These are phyloP conservation scores for Mitragyna speciosa DNA, from an alignment of 257 asterid species.

Conservation along the genomic window DNA sequence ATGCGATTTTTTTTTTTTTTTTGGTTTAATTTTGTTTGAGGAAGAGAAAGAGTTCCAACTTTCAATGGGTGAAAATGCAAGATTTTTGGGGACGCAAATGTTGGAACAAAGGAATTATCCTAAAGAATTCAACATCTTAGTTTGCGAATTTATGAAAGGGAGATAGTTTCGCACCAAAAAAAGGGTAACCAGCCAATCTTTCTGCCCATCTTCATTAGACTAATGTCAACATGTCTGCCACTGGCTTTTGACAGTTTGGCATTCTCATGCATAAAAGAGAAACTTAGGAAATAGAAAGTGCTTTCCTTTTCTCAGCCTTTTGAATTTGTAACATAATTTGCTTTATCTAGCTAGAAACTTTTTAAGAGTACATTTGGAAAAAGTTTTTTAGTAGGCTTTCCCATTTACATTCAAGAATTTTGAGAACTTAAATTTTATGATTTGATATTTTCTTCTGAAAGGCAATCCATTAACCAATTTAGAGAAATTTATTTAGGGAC, in stretches of 20 bases:
- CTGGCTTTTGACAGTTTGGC: background rate
- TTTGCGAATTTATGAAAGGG: conserved; percentile 29
- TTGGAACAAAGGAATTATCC: background rate
- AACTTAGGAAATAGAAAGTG: background rate
- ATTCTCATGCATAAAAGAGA: background rate
- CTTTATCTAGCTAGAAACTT: background rate
- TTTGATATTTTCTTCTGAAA: background rate
- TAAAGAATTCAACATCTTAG: background rate
- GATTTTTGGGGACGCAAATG: background rate
- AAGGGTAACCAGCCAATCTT: conserved; percentile 30
- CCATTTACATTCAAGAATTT: too few species aligned
- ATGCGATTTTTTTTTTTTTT: background rate
- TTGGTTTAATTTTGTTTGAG: background rate
- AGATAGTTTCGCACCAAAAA: conserved; percentile 50
- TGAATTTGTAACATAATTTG: background rate
- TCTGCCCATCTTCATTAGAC: background rate
- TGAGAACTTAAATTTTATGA: background rate
- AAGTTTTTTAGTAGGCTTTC: too few species aligned
- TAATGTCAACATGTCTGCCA: background rate
- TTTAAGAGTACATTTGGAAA: too few species aligned
- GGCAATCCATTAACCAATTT: background rate
- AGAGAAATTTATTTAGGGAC: background rate
- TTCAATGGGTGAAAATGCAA: conserved; percentile 11
- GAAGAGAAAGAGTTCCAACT: conserved; percentile 27
- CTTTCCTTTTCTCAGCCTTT: too few species aligned